Base-by-base conservation (phyloP, 305 asterid species). In the Nicotiana rustica region DNA sequence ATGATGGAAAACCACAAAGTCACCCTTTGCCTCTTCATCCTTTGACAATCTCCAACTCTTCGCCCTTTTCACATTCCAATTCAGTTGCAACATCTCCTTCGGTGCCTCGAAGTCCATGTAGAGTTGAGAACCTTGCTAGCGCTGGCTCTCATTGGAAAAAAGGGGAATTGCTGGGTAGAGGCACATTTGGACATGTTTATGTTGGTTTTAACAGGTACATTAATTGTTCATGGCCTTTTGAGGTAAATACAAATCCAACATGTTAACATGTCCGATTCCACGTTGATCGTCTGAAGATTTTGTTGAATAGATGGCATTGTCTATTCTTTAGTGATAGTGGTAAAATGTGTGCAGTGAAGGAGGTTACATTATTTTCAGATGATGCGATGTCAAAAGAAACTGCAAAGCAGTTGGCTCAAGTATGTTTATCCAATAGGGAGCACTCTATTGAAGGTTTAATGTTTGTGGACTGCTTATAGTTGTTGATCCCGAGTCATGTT, bases 321-420 rank as follows among this genome's bases (percentile, higher is more conserved):
- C 33, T 83, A 57, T 78, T 85, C 87, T 87, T 81, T 86, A 96
- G 99, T 88, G 99, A 93, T 83, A 96, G 97, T 35, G 99, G 99
- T 21, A 97, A 95, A 89, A 96, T 94, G 98, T 96, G 99, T 89
- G 99, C 98, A 38, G 94, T 96, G 99, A 96, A 96, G 92, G 98
- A 96, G 94, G 99, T 96, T 73, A 94, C 98, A 15, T 90, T 96
- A 82, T 93, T 96, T 87, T 88, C 98, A 77, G 99, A 96, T 89
- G 98, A 96, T 88, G 95, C 96, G 66, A 96, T 94, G 89, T 94
- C 99, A 15, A 96, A 93, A 90, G 99, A 96, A 90, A 94, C 98
- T 87, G 98, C 98, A 59, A 94, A 96, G 90, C 99, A 96, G 87
- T 93, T 96, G 89, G 95, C 93, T 83, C 98, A 96, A 88, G 99